Evolutionary conservation across 257 asterid genomes (phyloP).

Genomic region (Solanum lycopersicoides): DNA sequence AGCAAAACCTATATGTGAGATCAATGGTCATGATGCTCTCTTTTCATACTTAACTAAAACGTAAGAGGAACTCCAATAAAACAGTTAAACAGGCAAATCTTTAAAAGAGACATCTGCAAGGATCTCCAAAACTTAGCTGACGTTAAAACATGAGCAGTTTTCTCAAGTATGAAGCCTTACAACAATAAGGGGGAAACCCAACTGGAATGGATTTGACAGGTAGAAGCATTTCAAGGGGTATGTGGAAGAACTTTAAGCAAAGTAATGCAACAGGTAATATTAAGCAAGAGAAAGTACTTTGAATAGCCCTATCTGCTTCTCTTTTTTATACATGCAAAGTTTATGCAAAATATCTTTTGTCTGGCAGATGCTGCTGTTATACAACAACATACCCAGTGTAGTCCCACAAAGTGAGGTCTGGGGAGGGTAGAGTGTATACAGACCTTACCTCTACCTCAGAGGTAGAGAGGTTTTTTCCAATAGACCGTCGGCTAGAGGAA

Average conservation of each 20-base stretch:
- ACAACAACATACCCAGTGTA: background rate
- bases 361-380: background rate
- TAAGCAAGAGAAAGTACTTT: background rate
- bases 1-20: slow-evolving; percentile 61
- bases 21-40: background rate
- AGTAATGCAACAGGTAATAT: background rate
- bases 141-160: background rate
- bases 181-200: background rate
- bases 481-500: background rate
- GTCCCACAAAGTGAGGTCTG: background rate
- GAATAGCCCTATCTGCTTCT: background rate
- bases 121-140: background rate
- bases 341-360: background rate
- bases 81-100: background rate
- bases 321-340: background rate
- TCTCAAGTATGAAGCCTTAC: background rate
- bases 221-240: background rate
- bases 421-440: background rate
- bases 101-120: background rate
- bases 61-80: background rate
- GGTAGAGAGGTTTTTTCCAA: background rate
- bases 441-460: background rate
- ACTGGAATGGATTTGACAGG: background rate
- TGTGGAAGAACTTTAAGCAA: background rate
- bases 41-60: background rate